Conservation (phyloP, 2,329 filamentous ascomycete genomes). For the Calonectria crousiana region DNA sequence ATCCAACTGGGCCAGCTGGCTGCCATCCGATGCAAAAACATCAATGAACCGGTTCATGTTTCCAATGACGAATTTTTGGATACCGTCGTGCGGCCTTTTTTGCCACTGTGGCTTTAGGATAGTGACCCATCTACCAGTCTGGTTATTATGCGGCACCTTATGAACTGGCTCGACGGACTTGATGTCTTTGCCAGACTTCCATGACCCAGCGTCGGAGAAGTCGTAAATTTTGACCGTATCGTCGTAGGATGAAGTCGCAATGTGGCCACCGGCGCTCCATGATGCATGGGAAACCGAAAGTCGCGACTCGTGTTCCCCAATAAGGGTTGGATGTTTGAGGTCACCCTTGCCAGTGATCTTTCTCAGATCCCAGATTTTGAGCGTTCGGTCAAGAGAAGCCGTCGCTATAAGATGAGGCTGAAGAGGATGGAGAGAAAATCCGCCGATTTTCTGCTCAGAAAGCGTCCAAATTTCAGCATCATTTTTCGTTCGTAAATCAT, state of each 20-base stretch:
- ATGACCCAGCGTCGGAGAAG: conserved; percentile 72
- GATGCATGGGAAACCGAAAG: conserved; percentile 93
- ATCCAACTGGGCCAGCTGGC: conserved; percentile 88
- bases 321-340: conserved; percentile 71
- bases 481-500: conserved; percentile 77
- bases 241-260: conserved; percentile 95
- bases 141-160: conserved; percentile 88
- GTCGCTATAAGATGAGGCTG: conserved; percentile 88
- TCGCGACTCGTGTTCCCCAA: conserved; percentile 85
- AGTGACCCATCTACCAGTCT: conserved; percentile 94
- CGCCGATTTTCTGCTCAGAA: conserved; percentile 94
- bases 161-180: conserved; percentile 76
- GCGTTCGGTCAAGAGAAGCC: conserved; percentile 86
- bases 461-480: conserved; percentile 78
- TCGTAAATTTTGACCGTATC: conserved; percentile 95
- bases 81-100: conserved; percentile 77
- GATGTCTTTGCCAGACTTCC: conserved; percentile 70
- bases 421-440: conserved; percentile 85
- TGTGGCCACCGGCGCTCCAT: conserved; percentile 85
- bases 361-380: conserved; percentile 93
- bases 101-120: conserved; percentile 91
- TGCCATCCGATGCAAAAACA: conserved; percentile 83
- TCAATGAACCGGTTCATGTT: conserved; percentile 99
- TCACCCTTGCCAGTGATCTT: conserved; percentile 77
- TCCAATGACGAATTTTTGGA: conserved; percentile 90